Evolutionary conservation across 805 yeast genomes (phyloP).

Genomic region (Hanseniaspora thailandica): DNA sequence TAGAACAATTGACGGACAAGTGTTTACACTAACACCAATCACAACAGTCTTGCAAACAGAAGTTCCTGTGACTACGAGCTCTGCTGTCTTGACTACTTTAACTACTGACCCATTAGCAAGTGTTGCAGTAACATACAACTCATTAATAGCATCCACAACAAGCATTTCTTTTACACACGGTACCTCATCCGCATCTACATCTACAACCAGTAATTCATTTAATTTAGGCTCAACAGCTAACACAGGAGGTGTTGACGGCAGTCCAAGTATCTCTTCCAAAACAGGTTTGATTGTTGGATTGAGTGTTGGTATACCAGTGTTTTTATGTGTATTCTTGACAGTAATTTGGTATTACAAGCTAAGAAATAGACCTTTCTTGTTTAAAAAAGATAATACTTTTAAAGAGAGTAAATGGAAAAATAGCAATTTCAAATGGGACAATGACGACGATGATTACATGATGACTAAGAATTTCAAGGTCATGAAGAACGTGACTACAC

Average conservation of each 20-base stretch:
- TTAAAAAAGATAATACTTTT: background rate
- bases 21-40: background rate
- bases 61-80: background rate
- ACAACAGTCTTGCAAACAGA: background rate
- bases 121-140: background rate
- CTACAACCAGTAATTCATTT: background rate
- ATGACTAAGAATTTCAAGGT: background rate
- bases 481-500: background rate
- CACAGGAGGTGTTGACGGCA: background rate
- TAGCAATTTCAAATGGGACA: background rate
- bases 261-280: background rate
- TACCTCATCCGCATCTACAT: background rate
- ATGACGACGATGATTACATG: background rate
- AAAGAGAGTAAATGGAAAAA: background rate
- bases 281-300: conserved; percentile 8
- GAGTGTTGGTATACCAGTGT: background rate
- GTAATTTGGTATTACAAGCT: background rate
- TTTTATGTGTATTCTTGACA: background rate
- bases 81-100: background rate
- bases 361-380: background rate
- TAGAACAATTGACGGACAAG: conserved; percentile 1
- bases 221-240: background rate
- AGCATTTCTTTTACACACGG: background rate
- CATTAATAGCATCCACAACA: background rate
- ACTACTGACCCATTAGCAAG: background rate